These are phyloP conservation scores for Pholiota microspora DNA, from an alignment of 768 basidiomycete species.

Conservation along the genomic window DNA sequence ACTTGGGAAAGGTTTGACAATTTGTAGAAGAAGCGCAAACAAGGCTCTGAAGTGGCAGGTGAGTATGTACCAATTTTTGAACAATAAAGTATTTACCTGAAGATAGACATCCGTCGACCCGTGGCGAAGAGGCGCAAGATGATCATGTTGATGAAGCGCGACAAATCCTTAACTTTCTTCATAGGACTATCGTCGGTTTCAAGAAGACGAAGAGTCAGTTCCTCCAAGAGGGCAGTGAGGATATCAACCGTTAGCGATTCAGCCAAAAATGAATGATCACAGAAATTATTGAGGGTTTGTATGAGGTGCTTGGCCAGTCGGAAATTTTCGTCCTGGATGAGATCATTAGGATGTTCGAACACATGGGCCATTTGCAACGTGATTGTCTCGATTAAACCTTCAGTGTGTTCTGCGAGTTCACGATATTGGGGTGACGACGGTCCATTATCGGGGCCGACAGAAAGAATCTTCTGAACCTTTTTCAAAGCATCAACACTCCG, in stretches of 20 bases:
- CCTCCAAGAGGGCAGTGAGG: constrained; percentile 84
- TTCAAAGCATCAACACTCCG: constrained; percentile 93
- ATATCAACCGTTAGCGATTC: constrained; percentile 85
- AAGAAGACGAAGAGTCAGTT: constrained; percentile 85
- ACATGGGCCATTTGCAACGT: constrained; percentile 90
- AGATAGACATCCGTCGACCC: constrained; percentile 85
- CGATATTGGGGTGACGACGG: constrained; percentile 68
- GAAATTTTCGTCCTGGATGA: constrained; percentile 78
- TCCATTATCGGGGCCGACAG: constrained; percentile 71
- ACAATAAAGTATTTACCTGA: constrained; percentile 58
- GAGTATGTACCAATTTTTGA: too few species aligned
- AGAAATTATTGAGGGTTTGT: constrained; percentile 93
- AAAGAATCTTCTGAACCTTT: constrained; percentile 84
- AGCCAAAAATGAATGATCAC: constrained; percentile 85
- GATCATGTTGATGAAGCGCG: constrained; percentile 98
- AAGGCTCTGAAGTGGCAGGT: constrained; percentile 50
- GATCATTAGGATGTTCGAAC: constrained; percentile 78
- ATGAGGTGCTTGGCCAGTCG: constrained; percentile 96
- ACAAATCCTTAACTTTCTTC: constrained; percentile 87
- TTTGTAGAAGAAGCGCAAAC: constrained; percentile 78
- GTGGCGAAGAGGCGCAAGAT: constrained; percentile 92
- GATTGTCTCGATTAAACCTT: constrained; percentile 87
- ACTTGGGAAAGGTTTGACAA: constrained; percentile 79
- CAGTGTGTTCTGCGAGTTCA: constrained; percentile 75
- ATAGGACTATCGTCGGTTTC: constrained; percentile 89